Evolutionary conservation across 2,329 filamentous ascomycete genomes (phyloP).

Genomic region (Cytospora mali): DNA sequence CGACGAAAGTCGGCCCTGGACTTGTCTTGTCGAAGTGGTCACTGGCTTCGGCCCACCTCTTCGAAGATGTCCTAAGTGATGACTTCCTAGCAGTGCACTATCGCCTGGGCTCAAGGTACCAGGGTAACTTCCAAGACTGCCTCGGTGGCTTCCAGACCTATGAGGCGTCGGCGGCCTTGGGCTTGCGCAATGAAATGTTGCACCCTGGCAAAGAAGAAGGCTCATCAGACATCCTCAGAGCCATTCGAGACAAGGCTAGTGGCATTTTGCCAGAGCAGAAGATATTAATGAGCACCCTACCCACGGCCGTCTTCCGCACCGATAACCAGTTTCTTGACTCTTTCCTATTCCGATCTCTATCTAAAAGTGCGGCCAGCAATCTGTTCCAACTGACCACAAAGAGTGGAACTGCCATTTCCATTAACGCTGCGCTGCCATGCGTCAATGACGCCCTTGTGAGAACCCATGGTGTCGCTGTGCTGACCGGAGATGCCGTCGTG

Average conservation of each 20-base stretch:
- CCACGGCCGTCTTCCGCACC: constrained; percentile 77
- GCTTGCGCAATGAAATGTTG: constrained; percentile 86
- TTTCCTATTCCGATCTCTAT: constrained; percentile 75
- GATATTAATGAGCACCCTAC: constrained; percentile 81
- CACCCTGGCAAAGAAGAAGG: constrained; percentile 87
- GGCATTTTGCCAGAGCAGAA: constrained; percentile 78
- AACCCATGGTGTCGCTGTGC: constrained; percentile 76
- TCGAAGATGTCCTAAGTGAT: constrained; percentile 85
- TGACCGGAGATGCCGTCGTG: constrained; percentile 83
- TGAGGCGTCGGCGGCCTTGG: constrained; percentile 85
- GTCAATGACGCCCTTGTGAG: constrained; percentile 87
- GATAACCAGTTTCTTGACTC: constrained; percentile 79
- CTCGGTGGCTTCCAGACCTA: constrained; percentile 97
- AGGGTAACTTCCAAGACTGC: constrained; percentile 96
- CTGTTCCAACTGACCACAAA: constrained; percentile 71
- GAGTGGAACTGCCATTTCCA: constrained; percentile 75
- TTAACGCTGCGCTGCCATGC: constrained; percentile 85
- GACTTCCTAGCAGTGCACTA: constrained; percentile 90
- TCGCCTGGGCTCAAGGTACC: constrained; percentile 86
- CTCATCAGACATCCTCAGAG: constrained; percentile 90
- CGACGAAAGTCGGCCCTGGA: constrained; percentile 72
- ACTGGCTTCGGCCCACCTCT: constrained; percentile 84
- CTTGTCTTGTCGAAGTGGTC: constrained; percentile 82
- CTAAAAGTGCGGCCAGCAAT: constrained; percentile 68
- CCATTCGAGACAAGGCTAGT: constrained; percentile 84